phyloP scores from a whole-genome alignment of 305 asterid species.

The Solanum hybrid region DNA sequence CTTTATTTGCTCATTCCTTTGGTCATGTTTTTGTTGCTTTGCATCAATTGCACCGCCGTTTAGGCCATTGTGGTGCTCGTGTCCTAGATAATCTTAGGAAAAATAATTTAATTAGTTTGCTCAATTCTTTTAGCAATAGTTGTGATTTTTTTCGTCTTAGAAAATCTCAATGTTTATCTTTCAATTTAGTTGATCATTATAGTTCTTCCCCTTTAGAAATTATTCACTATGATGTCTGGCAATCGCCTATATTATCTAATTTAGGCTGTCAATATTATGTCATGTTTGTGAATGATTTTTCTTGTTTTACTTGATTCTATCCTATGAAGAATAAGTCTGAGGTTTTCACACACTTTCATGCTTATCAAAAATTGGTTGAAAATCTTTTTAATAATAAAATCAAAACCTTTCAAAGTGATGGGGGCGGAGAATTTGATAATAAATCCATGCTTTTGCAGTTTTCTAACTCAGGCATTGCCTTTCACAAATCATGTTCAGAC shows the following conservation, averaged over 20 bases:
- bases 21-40: not conserved
- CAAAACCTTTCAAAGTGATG: not conserved
- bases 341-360: not conserved
- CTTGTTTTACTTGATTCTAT: too few species aligned
- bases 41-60: not conserved
- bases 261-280: not conserved
- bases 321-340: too few species aligned
- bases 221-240: not conserved
- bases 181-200: not conserved
- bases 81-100: not conserved
- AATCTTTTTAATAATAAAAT: not conserved
- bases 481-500: too few species aligned
- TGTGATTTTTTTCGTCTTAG: not conserved
- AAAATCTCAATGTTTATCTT: not conserved
- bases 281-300: not conserved
- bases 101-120: not conserved
- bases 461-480: not conserved
- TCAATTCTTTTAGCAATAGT: too few species aligned
- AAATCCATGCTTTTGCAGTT: not conserved
- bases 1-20: not conserved
- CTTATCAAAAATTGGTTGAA: not conserved
- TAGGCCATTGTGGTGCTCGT: not conserved
- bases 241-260: too few species aligned
- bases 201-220: not conserved
- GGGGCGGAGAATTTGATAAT: not conserved